Percentiles rank a stretch among this genome's conserved stretches.
Evolutionary conservation across 1,284 basidiomycete genomes (phyloP).

Genomic region (Rhodotorula sp.): DNA sequence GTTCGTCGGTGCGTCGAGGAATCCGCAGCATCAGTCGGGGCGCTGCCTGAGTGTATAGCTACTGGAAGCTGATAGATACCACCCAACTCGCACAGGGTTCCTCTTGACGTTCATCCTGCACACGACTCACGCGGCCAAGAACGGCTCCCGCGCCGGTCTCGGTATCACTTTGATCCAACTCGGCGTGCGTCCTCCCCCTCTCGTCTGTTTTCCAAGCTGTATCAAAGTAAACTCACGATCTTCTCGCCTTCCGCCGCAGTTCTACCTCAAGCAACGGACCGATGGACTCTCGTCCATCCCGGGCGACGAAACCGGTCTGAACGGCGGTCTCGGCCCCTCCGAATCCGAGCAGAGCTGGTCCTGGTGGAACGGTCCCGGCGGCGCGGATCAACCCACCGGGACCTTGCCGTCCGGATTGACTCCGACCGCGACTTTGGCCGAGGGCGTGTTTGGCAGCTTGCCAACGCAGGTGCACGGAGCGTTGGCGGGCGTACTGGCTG

Average conservation of each 20-base stretch:
- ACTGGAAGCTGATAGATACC: not conserved
- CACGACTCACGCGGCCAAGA: conserved; percentile 87
- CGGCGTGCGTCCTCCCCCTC: conserved; percentile 19
- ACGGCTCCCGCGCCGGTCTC: conserved; percentile 87
- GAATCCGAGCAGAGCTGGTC: conserved; percentile 23
- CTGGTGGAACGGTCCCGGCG: conserved; percentile 34
- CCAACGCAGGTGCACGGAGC: conserved; percentile 31
- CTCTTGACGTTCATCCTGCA: conserved; percentile 85
- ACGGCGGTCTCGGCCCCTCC: conserved; percentile 20
- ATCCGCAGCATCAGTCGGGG: too few relatives aligned
- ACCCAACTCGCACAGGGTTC: conserved; percentile 57
- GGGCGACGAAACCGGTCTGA: conserved; percentile 27
- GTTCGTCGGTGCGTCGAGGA: conserved; percentile 62
- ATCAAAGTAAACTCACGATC: not conserved
- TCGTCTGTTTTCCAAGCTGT: not conserved
- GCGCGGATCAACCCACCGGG: not conserved
- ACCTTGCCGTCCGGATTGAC: not conserved
- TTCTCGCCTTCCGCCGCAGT: conserved; percentile 10
- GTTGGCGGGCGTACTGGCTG: conserved; percentile 17
- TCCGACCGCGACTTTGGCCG: conserved; percentile 6
- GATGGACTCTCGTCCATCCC: conserved; percentile 12
- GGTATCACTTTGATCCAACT: conserved; percentile 86
- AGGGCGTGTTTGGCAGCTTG: conserved; percentile 20
- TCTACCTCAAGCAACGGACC: conserved; percentile 39
- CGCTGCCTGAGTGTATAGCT: not conserved